Conservation (phyloP, 805 yeast species). For the Pichia californica region DNA sequence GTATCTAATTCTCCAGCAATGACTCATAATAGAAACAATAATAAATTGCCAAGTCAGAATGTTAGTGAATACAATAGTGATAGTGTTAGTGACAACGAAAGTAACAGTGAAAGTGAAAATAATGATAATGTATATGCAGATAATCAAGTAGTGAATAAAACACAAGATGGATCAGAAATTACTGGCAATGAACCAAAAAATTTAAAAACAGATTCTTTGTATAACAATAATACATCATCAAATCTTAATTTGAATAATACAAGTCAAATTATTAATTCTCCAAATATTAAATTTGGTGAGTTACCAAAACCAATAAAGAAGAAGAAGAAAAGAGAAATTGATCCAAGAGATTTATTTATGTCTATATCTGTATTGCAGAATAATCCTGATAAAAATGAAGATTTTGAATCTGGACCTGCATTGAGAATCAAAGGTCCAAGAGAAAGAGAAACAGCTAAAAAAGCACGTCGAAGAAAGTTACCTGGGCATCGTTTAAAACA, state of each 20-base stretch:
- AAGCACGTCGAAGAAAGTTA: not conserved
- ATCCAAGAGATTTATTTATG: conserved; percentile 78
- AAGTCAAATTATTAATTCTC: not conserved
- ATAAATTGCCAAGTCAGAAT: too few species aligned
- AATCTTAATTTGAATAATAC: not conserved
- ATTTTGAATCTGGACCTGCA: conserved; percentile 68
- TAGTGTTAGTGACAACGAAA: not conserved
- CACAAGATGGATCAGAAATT: too few species aligned
- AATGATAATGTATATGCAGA: not conserved
- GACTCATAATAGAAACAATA: too few species aligned
- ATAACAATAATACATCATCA: not conserved
- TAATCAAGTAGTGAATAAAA: not conserved
- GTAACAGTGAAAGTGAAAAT: not conserved
- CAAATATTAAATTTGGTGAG: conserved; percentile 51
- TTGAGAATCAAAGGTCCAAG: conserved; percentile 72
- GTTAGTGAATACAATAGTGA: not conserved
- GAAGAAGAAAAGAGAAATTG: conserved; percentile 37
- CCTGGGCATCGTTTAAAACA: conserved; percentile 22
- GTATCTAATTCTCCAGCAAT: too few species aligned
- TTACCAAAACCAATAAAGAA: conserved; percentile 49
- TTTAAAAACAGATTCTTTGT: too few species aligned
- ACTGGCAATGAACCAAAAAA: too few species aligned
- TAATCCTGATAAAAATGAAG: conserved; percentile 29
- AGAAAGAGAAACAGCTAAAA: conserved; percentile 41
- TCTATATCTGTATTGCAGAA: conserved; percentile 77